Evolutionary conservation across 2,329 filamentous ascomycete species (phyloP), one percentile per base, ranked within the genome.

Genomic region (Periconia digitata): DNA sequence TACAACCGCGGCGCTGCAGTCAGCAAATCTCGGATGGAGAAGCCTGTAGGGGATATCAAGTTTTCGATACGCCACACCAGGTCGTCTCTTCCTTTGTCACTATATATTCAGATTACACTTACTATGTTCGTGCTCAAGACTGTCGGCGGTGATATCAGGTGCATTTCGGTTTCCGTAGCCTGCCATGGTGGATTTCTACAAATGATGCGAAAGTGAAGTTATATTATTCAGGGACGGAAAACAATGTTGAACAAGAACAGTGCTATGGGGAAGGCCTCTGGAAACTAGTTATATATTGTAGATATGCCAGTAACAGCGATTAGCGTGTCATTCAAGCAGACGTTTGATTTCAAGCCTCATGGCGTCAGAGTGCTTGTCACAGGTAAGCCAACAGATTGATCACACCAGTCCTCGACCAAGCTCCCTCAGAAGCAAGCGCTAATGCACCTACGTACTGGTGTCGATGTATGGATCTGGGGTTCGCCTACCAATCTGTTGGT

Each of bases 121-220:
- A n/a, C 18, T 6, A 60, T 47, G 46, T 54, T 40, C 8, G 12
- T 32, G 10, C 27, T 54, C 49, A 18, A 58, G 35, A 16, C 15
- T 12, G 35, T 47, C 41, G 15, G 61, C 29, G 1, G 27, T 55
- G 51, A 54, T 56, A 41, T 62, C 49, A 13, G 52, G 49, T 5
- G 60, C 59, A 40, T 55, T 68, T 46, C 63, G 65, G 62, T 72
- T 72, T 32, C 66, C 70, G 57, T 66, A 73, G 52, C 66, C 66
- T 57, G 62, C 59, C 67, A 68, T 68, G 41, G 20, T 40, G 21
- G 15, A 13, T 39, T 20, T n/a, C n/a, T n/a, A n/a, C n/a, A n/a
- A 32, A 15, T 32, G 15, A 32, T 32, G 27, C 27, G 8, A 32
- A 8, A 15, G 27, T 32, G 27, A 32, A 32, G 27, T 32, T 8